A percentile compares a stretch with the other conserved stretches of the same genome.
Conservation (phyloP, 2,329 filamentous ascomycete species). For the Hyphodiscus sp. region DNA sequence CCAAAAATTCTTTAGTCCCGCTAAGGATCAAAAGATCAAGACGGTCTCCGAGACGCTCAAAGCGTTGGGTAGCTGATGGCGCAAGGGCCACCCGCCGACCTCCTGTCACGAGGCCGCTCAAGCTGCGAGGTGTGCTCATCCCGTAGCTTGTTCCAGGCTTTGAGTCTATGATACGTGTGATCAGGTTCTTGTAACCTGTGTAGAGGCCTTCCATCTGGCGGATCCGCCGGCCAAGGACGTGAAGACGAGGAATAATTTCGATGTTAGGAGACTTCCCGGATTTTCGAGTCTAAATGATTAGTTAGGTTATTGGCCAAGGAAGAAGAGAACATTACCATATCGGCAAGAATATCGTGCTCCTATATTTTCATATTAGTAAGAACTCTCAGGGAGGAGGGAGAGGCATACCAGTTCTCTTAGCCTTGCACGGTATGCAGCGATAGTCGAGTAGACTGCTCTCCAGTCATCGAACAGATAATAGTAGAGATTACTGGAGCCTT, state of each 20-base stretch:
- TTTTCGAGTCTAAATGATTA: conserved; percentile 27
- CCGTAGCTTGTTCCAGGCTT: conserved; percentile 4
- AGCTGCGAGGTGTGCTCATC: conserved; percentile 35
- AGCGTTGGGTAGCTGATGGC: conserved; percentile 46
- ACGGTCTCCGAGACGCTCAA: conserved; percentile 52
- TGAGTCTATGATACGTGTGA: conserved; percentile 46
- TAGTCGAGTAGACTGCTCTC: conserved; percentile 49
- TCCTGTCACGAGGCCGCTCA: background rate
- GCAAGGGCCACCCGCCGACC: conserved; percentile 30
- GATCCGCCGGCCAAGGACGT: conserved; percentile 54
- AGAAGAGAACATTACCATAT: conserved; percentile 17
- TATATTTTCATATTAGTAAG: conserved; percentile 4
- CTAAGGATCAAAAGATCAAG: conserved; percentile 54
- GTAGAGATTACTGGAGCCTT: conserved; percentile 54
- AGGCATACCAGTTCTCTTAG: conserved; percentile 43
- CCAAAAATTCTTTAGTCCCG: conserved; percentile 56
- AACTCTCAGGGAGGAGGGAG: background rate
- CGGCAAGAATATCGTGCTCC: conserved; percentile 22
- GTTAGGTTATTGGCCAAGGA: background rate
- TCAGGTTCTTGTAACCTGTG: conserved; percentile 52
- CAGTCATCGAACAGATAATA: conserved; percentile 65
- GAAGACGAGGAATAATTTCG: conserved; percentile 50
- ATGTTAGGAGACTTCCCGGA: conserved; percentile 34
- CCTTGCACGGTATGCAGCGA: conserved; percentile 40
- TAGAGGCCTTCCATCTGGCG: conserved; percentile 55